These are phyloP conservation scores for Fusarium domesticum DNA, from an alignment of 2,329 filamentous ascomycete genomes.

Conservation along the genomic window DNA sequence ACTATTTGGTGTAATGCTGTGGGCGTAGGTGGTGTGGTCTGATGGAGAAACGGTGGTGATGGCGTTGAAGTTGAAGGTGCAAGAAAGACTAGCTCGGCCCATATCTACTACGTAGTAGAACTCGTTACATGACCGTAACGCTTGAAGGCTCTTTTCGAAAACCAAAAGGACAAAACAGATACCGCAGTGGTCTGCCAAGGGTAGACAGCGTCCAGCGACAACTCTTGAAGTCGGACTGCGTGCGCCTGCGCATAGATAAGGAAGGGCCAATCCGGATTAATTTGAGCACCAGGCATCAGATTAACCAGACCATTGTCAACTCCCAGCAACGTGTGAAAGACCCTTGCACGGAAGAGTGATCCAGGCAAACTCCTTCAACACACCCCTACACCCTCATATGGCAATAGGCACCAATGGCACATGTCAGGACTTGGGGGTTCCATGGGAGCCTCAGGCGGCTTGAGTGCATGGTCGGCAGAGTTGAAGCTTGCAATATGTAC, in stretches of 20 bases:
- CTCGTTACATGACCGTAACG: too few species aligned
- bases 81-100: too few species aligned
- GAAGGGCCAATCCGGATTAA: slow-evolving; percentile 13
- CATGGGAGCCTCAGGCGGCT: slow-evolving; percentile 23
- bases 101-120: too few species aligned
- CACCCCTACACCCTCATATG: slow-evolving; percentile 14
- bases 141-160: neutral
- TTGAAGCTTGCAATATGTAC: slow-evolving; percentile 65
- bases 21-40: slow-evolving; percentile 2
- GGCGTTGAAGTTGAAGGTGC: neutral
- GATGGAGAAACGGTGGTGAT: slow-evolving; percentile 3
- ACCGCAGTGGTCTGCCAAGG: slow-evolving; percentile 18
- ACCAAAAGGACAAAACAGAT: neutral
- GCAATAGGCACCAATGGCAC: slow-evolving; percentile 17
- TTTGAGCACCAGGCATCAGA: slow-evolving; percentile 18
- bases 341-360: slow-evolving; percentile 7
- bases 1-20: slow-evolving; percentile 15
- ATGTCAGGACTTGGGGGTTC: slow-evolving; percentile 16
- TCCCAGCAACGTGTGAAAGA: slow-evolving; percentile 15
- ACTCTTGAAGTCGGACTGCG: neutral
- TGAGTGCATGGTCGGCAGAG: slow-evolving; percentile 59
- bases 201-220: slow-evolving; percentile 18
- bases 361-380: slow-evolving; percentile 3
- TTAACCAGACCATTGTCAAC: slow-evolving; percentile 13
- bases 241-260: slow-evolving; percentile 4